Base-by-base conservation (phyloP, 306 rosid species). In the Prunus dulcis region DNA sequence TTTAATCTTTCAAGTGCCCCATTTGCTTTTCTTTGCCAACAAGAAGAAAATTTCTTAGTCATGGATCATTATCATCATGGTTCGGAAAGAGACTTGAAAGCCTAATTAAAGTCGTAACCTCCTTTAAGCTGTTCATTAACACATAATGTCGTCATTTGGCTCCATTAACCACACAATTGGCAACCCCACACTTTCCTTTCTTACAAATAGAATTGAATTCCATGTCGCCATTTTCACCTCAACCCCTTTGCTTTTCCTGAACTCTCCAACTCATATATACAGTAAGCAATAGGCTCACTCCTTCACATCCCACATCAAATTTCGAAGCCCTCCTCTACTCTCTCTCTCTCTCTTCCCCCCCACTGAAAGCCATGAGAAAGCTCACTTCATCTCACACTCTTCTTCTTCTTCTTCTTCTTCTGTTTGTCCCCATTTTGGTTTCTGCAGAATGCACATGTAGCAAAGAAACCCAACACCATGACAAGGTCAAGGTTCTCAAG, bases 401-500 rank as follows among this genome's bases (percentile, higher is more conserved):
- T 41, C 67, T 75, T 75, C 67, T 55, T 43, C 67, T 57, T 56
- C 56, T 78, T 52, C 84, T 76, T 56, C 83, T 60, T 12, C 56
- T 60, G 25, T 9, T 61, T 56, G 76, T 50, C 25, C 88, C 85
- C 65, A 43, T 77, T 57, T 41, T 64, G 22, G 86, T 74, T 75
- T 80, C 70, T 9, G 81, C 84, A 46, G 69, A 81, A 82, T 81
- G 82, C 71, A 65, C 28, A 0, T 76, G 79, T 47, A 88, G 67
- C 18, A 46, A 15, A 23, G 76, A 72, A 52, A 62, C 57, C 15
- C 71, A 34, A 38, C 34, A 73, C 61, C 76, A 77, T 6, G 83
- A 79, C 46, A 79, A 22, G 64, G 78, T 85, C 32, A 45, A 75
- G 49, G 88, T 88, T 64, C 78, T 84, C 18, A 83, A 79, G 62